Evolutionary conservation across 768 basidiomycete species (phyloP), one percentile per base, ranked within the genome.

Genomic region (Amanita phalloides): DNA sequence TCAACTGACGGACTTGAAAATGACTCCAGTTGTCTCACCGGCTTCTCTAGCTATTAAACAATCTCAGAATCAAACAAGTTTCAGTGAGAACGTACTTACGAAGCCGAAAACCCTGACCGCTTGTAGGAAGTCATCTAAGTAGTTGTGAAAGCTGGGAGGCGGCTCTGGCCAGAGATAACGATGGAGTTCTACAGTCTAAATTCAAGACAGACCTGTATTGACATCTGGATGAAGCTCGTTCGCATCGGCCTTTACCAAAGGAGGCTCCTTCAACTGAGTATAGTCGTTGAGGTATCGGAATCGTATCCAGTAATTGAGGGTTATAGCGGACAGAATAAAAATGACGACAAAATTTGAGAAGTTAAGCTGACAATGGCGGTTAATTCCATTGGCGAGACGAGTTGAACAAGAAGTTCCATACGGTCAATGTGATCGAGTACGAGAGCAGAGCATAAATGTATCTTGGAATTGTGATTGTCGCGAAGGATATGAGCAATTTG

Each of bases 41-140:
- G 94, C 68, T 96, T 97, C 70, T 99, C 96, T 8, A 84, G 71
- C 76, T 77, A 51, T 3, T 38, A 23, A 44, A 23, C 23, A 21
- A 21, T 25, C 13, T 45, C 6, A 45, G 51, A 32, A 13, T 42
- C 21, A 56, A 33, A 39, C 49, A 6, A 14, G 25, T 33, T 38
- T 37, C 23, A 50, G 23, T 23, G 33, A 14, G 4, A 9, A 10
- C 7, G 4, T 21, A 71, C 76, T 64, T 55, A 93, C 76, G 64
- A 98, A 98, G 17, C 96, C 96, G 60, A 99, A 99, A 8, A 99
- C 90, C 44, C 94, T 80, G 52, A 99, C 90, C 9, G 96, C 96
- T 58, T 94, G 86, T 50, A 98, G 67, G 64, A 99, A 98, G 61
- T 99, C 96, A 64, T 98, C 95, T 25, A 98, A 75, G 60, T 98